Percentiles rank a stretch among this genome's conserved stretches.
Conservation (phyloP, 78 protist genomes). For the Dictyostelium citrinum region DNA sequence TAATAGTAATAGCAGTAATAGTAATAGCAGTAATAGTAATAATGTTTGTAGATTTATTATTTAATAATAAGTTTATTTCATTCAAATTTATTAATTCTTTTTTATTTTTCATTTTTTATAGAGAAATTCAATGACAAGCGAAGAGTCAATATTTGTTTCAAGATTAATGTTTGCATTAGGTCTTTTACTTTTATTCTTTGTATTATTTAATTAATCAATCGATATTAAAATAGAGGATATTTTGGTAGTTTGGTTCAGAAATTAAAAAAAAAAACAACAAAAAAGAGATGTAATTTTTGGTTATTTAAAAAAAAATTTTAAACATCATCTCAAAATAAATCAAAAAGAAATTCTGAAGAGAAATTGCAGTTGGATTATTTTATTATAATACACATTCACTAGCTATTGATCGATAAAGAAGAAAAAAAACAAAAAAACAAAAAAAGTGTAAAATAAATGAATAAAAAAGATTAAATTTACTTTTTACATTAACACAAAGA, state of each 20-base stretch:
- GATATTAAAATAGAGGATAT: neutral
- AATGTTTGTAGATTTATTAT: neutral
- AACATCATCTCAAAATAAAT: neutral
- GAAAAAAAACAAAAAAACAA: too few relatives aligned
- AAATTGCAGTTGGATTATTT: neutral
- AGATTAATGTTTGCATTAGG: conserved; percentile 61
- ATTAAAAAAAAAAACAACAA: too few relatives aligned
- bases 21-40: neutral
- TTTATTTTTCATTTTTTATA: neutral
- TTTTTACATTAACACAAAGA: neutral
- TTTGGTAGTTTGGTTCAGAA: neutral
- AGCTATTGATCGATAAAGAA: neutral
- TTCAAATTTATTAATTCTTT: neutral
- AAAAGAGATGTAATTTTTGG: too few relatives aligned
- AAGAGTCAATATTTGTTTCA: conserved; percentile 39
- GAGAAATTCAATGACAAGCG: neutral
- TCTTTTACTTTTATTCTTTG: conserved; percentile 37
- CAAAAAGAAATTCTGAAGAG: neutral
- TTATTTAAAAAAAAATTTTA: too few relatives aligned
- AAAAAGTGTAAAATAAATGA: too few relatives aligned
- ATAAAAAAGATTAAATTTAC: neutral
- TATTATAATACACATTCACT: neutral
- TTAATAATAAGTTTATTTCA: neutral
- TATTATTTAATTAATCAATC: conserved; percentile 14
- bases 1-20: neutral